Percentiles rank a stretch among this genome's conserved stretches.
Evolutionary conservation across 768 basidiomycete genomes (phyloP).

Genomic region (Kwoniella heveanensis): DNA sequence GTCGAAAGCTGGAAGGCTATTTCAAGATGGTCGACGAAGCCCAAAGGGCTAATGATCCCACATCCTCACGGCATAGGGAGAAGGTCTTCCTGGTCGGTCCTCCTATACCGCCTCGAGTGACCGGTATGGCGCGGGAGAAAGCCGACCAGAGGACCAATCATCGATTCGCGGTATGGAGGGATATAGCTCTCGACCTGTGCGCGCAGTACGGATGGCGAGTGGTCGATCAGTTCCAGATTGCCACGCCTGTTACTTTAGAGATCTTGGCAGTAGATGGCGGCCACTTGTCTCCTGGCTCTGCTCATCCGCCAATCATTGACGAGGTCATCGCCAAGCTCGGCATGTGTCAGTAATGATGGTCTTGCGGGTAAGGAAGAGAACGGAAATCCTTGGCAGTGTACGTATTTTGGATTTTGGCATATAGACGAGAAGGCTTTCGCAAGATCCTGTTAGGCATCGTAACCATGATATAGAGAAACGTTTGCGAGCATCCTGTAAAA

Average conservation of each 20-base stretch:
- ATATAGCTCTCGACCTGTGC: not conserved
- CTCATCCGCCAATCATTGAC: constrained; percentile 17
- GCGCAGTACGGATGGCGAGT: constrained; percentile 17
- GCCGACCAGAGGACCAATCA: constrained; percentile 21
- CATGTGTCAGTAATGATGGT: constrained; percentile 3
- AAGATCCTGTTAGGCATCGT: too few species aligned
- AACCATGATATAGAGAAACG: not conserved
- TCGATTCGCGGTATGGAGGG: constrained; percentile 12
- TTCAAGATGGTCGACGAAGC: constrained; percentile 1
- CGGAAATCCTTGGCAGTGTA: too few species aligned
- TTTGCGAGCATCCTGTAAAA: too few species aligned
- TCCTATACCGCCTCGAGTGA: not conserved
- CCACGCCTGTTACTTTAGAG: constrained; percentile 18
- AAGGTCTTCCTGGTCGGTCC: constrained; percentile 1
- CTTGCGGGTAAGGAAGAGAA: too few species aligned
- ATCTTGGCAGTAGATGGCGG: constrained; percentile 17
- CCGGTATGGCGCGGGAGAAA: not conserved
- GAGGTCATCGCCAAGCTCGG: constrained; percentile 20
- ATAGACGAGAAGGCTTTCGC: not conserved
- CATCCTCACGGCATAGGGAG: not conserved
- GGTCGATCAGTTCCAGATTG: constrained; percentile 20
- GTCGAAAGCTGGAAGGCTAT: not conserved
- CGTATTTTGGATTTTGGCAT: not conserved
- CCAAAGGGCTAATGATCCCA: not conserved
- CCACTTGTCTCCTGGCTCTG: constrained; percentile 18